Percentiles rank a stretch among this genome's conserved stretches.
phyloP scores from a whole-genome alignment of 495 filamentous ascomycete species.

The Neurospora tetraspora region DNA sequence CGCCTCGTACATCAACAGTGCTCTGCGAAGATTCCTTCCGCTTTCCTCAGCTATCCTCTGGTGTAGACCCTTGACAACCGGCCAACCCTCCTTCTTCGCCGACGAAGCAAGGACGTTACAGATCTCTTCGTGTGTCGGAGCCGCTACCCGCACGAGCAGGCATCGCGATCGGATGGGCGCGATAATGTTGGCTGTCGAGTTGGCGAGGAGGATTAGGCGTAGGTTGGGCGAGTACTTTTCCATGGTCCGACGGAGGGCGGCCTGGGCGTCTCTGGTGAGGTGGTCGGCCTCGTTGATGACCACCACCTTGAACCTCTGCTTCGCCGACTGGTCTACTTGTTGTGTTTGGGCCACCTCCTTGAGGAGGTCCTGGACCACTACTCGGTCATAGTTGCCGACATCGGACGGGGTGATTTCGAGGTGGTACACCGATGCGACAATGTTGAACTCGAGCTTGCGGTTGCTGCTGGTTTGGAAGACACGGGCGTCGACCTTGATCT shows the following conservation, averaged over 20 bases:
- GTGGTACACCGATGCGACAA: slow-evolving; percentile 91
- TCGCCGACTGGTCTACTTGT: slow-evolving; percentile 83
- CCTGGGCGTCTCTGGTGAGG: slow-evolving; percentile 87
- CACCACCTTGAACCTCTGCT: slow-evolving; percentile 93
- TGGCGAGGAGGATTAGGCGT: slow-evolving; percentile 81
- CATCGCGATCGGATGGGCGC: slow-evolving; percentile 87
- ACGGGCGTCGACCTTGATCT: slow-evolving; percentile 93
- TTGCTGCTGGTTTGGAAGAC: slow-evolving; percentile 92
- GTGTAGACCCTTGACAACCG: slow-evolving; percentile 58
- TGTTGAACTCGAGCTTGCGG: slow-evolving; percentile 97
- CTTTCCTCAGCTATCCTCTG: slow-evolving; percentile 82
- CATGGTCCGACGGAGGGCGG: slow-evolving; percentile 91
- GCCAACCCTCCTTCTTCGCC: slow-evolving; percentile 69
- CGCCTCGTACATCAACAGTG: slow-evolving; percentile 90
- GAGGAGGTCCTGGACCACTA: slow-evolving; percentile 88
- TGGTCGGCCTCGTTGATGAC: slow-evolving; percentile 99
- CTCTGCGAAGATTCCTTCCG: slow-evolving; percentile 79
- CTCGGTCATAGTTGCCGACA: slow-evolving; percentile 92
- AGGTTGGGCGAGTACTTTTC: slow-evolving; percentile 98
- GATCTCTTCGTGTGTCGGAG: slow-evolving; percentile 79
- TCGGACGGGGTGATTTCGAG: slow-evolving; percentile 97
- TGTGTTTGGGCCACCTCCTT: slow-evolving; percentile 99
- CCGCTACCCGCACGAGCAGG: slow-evolving; percentile 82
- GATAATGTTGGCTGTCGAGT: slow-evolving; percentile 94
- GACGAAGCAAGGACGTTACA: slow-evolving; percentile 63